Conservation (phyloP, 306 rosid species). For the Prosopis cineraria region DNA sequence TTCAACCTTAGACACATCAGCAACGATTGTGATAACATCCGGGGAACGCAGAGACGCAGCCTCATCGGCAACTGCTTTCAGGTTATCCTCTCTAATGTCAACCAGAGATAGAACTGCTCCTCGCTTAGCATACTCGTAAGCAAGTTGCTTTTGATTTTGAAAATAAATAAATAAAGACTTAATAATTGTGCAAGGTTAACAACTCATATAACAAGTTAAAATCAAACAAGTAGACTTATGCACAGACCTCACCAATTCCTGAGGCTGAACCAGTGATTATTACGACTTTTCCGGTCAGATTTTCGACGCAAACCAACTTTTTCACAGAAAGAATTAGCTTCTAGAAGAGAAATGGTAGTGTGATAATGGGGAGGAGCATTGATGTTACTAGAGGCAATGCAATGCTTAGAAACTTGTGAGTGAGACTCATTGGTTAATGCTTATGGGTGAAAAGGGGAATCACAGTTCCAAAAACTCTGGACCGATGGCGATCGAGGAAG, state of each 20-base stretch:
- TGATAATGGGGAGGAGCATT: not conserved
- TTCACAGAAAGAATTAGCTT: conserved; percentile 7
- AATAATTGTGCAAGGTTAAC: not conserved
- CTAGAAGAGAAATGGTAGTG: conserved; percentile 27
- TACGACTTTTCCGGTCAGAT: conserved; percentile 33
- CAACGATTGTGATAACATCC: conserved; percentile 48
- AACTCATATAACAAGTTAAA: not conserved
- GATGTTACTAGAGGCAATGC: conserved; percentile 26
- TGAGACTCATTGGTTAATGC: conserved; percentile 17
- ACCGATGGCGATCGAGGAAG: not conserved
- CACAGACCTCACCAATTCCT: conserved; percentile 43
- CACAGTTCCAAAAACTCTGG: not conserved
- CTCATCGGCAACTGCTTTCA: conserved; percentile 49
- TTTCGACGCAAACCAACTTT: conserved; percentile 10
- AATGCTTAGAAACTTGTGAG: conserved; percentile 26
- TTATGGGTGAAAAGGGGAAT: not conserved
- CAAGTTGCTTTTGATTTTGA: conserved; percentile 38
- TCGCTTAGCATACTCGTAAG: conserved; percentile 69
- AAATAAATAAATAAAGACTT: not conserved
- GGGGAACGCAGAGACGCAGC: conserved; percentile 55
- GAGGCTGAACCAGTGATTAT: conserved; percentile 49
- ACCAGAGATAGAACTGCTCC: conserved; percentile 63
- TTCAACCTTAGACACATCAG: conserved; percentile 59
- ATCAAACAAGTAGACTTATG: not conserved
- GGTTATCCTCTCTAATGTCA: conserved; percentile 49